Base-by-base conservation (phyloP, 768 basidiomycete species). In the Rhodotorula graminis region DNA sequence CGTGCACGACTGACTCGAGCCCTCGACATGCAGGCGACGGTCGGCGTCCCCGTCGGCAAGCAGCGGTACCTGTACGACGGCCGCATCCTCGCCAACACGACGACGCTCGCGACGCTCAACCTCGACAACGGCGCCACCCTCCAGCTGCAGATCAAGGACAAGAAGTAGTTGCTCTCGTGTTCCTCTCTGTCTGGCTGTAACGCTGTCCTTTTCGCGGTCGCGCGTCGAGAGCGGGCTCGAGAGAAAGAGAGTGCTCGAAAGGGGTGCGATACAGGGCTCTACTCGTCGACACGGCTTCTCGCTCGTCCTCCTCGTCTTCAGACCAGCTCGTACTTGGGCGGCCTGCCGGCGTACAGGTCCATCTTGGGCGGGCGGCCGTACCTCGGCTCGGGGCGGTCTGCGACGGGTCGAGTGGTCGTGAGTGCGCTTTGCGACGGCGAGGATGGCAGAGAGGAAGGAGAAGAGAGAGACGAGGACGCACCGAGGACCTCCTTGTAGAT, bases 401-500 rank as follows among this genome's bases (percentile, higher is more conserved):
- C 56, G 8, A n/a, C n/a, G n/a, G n/a, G n/a, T n/a, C n/a, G n/a
- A n/a, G n/a, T n/a, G n/a, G n/a, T n/a, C n/a, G n/a, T n/a, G n/a
- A n/a, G n/a, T n/a, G n/a, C n/a, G n/a, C n/a, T n/a, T n/a, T n/a
- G n/a, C n/a, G n/a, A n/a, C n/a, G n/a, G n/a, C n/a, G n/a, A n/a
- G n/a, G n/a, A n/a, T n/a, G n/a, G n/a, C n/a, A n/a, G n/a, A n/a
- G n/a, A n/a, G n/a, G n/a, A n/a, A n/a, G n/a, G n/a, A n/a, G n/a
- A n/a, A n/a, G n/a, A n/a, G n/a, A n/a, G n/a, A n/a, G n/a, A n/a
- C n/a, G 46, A 37, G 31, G 25, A 50, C 90, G 82, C 78, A 90
- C 92, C 84, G 71, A 92, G 82, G 47, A 88, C 81, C 73, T 87
- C 84, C 71, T 78, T 77, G 82, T 92, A 90, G 69, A 93, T 87